phyloP scores from a whole-genome alignment of 2,329 filamentous ascomycete genomes.

The Rhynchosporium agropyri region DNA sequence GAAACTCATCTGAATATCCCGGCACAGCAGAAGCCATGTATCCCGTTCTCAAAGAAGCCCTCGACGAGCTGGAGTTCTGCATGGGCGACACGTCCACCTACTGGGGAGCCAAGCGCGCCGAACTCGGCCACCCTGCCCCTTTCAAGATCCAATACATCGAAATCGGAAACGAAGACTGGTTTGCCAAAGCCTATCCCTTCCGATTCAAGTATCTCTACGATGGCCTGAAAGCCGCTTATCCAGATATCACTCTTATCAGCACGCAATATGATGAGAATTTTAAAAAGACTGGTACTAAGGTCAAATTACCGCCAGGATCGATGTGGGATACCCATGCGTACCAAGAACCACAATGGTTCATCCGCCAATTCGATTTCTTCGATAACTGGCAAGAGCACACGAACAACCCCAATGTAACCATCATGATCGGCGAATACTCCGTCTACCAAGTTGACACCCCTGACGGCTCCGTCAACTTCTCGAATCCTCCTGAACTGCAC shows the following conservation, averaged over 20 bases:
- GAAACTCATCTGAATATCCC: conserved; percentile 44
- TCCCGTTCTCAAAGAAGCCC: conserved; percentile 50
- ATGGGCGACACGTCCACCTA: conserved; percentile 47
- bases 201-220: conserved; percentile 53
- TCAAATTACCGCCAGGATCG: conserved; percentile 36
- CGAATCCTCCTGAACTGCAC: conserved; percentile 26
- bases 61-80: conserved; percentile 56
- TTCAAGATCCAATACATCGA: conserved; percentile 54
- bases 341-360: conserved; percentile 25
- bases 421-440: conserved; percentile 34
- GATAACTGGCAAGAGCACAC: conserved; percentile 30
- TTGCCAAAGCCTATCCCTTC: conserved; percentile 45
- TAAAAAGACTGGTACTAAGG: conserved; percentile 36
- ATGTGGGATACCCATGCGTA: conserved; percentile 34
- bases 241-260: conserved; percentile 46
- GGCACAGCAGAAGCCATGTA: conserved; percentile 28
- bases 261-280: conserved; percentile 30
- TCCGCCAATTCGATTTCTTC: conserved; percentile 28
- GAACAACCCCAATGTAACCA: conserved; percentile 29
- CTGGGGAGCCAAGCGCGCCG: conserved; percentile 50
- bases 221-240: conserved; percentile 45
- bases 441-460: conserved; percentile 30
- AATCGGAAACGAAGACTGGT: conserved; percentile 45
- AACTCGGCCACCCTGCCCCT: conserved; percentile 53
- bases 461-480: conserved; percentile 22